Evolutionary conservation across 2,329 filamentous ascomycete species (phyloP).

Genomic region (Orbilia ellipsospora): DNA sequence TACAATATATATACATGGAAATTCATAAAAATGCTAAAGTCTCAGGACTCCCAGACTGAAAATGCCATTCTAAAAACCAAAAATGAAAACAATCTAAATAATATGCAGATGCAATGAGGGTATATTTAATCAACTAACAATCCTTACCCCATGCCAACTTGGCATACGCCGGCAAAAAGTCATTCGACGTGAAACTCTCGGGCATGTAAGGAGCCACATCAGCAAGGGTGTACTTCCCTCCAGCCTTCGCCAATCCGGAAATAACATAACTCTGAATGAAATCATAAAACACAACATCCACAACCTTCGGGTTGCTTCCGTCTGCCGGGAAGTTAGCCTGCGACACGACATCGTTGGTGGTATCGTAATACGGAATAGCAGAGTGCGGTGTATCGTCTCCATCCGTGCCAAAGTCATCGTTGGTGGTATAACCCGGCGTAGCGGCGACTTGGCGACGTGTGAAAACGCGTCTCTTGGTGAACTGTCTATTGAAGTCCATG

Average conservation of each 20-base stretch:
- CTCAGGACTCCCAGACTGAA: no score
- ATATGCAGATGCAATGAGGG: no score
- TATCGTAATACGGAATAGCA: conserved; percentile 76
- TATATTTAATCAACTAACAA: conserved; percentile 24
- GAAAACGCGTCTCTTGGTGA: conserved; percentile 65
- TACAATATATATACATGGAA: no score
- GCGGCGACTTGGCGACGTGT: conserved; percentile 59
- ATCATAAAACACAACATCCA: conserved; percentile 91
- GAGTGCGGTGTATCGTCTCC: conserved; percentile 91
- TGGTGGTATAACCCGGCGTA: conserved; percentile 84
- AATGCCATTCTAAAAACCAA: no score
- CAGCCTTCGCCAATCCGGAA: conserved; percentile 25
- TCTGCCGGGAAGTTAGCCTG: conserved; percentile 71
- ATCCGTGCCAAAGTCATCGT: conserved; percentile 82
- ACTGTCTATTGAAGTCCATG: conserved; percentile 26
- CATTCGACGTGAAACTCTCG: conserved; percentile 41
- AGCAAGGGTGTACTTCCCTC: conserved; percentile 25
- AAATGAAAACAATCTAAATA: no score
- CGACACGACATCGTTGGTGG: conserved; percentile 86
- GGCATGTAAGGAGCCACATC: conserved; percentile 37
- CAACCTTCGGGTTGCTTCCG: conserved; percentile 71
- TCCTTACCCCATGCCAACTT: conserved; percentile 37
- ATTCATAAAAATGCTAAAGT: no score
- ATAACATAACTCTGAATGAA: conserved; percentile 88
- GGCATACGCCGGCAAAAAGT: conserved; percentile 50